Conservation (phyloP, 2,329 filamentous ascomycete species). For the Thielaviopsis cerberus region DNA sequence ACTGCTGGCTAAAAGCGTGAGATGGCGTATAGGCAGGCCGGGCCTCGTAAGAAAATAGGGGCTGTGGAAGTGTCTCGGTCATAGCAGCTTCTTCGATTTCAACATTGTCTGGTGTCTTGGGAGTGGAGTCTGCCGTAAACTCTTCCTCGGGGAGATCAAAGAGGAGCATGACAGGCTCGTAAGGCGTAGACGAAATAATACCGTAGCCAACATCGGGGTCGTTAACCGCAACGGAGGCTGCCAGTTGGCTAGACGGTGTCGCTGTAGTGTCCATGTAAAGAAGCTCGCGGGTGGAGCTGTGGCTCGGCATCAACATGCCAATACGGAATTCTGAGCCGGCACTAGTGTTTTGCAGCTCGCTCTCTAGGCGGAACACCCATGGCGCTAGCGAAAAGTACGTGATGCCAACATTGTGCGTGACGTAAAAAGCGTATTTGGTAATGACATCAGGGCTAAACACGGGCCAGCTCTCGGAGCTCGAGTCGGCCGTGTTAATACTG, state of each 20-base stretch:
- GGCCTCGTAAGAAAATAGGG: slow-evolving; percentile 38
- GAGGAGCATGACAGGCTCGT: slow-evolving; percentile 37
- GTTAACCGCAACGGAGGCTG: slow-evolving; percentile 33
- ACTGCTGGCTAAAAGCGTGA: slow-evolving; percentile 38
- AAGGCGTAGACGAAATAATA: slow-evolving; percentile 38
- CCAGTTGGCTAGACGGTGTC: slow-evolving; percentile 29
- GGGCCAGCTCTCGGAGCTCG: slow-evolving; percentile 40
- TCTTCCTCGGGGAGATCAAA: slow-evolving; percentile 41
- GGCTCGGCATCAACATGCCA: slow-evolving; percentile 38
- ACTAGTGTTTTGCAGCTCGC: slow-evolving; percentile 37
- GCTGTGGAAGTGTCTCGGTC: slow-evolving; percentile 16
- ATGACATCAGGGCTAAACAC: slow-evolving; percentile 42
- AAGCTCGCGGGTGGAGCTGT: slow-evolving; percentile 36
- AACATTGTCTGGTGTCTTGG: slow-evolving; percentile 5
- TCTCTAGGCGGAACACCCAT: slow-evolving; percentile 46
- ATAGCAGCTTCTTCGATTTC: neutral
- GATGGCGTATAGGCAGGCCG: slow-evolving; percentile 48
- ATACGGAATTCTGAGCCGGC: slow-evolving; percentile 43
- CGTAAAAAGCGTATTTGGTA: slow-evolving; percentile 43
- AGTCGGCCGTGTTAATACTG: slow-evolving; percentile 35
- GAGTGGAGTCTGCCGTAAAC: slow-evolving; percentile 14
- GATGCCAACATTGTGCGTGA: slow-evolving; percentile 42
- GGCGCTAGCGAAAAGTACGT: slow-evolving; percentile 40
- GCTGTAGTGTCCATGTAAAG: slow-evolving; percentile 35
- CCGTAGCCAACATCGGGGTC: slow-evolving; percentile 48